A percentile compares a stretch with the other conserved stretches of the same genome.
These are phyloP conservation scores for Ampelomyces quisqualis DNA, from an alignment of 2,329 filamentous ascomycete species.

Conservation along the genomic window DNA sequence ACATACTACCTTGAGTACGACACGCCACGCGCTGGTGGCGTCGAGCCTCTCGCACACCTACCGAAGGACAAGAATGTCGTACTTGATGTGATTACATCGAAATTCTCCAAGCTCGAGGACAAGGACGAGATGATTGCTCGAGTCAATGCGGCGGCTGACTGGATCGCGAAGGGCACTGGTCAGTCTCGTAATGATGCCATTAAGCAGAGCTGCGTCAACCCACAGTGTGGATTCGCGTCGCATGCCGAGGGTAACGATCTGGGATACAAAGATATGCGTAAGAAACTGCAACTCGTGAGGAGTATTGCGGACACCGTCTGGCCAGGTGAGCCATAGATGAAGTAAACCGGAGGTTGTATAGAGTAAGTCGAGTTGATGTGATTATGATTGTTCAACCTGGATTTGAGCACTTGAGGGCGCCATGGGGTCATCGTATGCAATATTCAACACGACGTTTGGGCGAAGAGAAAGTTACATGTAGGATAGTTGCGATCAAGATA, in stretches of 20 bases:
- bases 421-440: constrained; percentile 16
- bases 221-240: constrained; percentile 56
- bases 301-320: constrained; percentile 73
- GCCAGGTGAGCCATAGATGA: constrained; percentile 51
- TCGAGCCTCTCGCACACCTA: constrained; percentile 49
- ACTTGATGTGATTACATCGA: constrained; percentile 50
- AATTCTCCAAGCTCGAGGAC: constrained; percentile 50
- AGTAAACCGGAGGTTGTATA: neutral
- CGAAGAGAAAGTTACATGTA: too few species aligned
- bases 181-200: constrained; percentile 67
- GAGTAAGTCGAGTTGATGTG: neutral
- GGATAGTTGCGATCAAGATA: too few species aligned
- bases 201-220: constrained; percentile 56
- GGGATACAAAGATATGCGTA: constrained; percentile 68
- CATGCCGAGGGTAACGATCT: constrained; percentile 73
- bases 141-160: constrained; percentile 59
- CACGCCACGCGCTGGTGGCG: constrained; percentile 51
- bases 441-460: constrained; percentile 32
- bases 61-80: constrained; percentile 52
- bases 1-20: constrained; percentile 50
- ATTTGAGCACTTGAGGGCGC: constrained; percentile 8
- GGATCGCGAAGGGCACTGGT: constrained; percentile 67
- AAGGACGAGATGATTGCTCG: constrained; percentile 51
- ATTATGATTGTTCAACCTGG: constrained; percentile 1
- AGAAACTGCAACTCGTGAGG: constrained; percentile 70